Percentiles rank a stretch among this genome's conserved stretches.
These are phyloP conservation scores for Leptodontidium sp. DNA, from an alignment of 2,329 filamentous ascomycete species.

Conservation along the genomic window DNA sequence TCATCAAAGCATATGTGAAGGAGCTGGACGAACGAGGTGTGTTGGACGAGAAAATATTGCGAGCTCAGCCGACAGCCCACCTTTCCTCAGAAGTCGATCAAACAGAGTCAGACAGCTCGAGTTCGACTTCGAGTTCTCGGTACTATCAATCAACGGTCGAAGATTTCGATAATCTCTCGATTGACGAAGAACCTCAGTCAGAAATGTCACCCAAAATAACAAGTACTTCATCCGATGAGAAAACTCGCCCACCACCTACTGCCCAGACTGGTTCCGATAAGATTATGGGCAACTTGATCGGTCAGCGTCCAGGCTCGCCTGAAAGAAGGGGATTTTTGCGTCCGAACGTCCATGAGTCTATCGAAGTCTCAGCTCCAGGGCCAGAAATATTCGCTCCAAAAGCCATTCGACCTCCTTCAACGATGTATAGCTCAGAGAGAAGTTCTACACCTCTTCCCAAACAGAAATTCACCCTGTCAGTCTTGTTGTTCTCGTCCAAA, in stretches of 20 bases:
- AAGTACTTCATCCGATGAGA: background rate
- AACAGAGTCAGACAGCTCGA: background rate
- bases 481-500: background rate
- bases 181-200: background rate
- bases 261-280: background rate
- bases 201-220: background rate
- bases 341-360: too few species aligned
- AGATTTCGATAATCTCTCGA: background rate
- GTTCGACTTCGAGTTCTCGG: background rate
- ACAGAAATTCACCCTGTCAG: background rate
- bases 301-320: too few species aligned
- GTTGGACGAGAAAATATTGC: conserved; percentile 5
- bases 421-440: background rate
- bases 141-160: background rate
- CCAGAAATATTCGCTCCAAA: too few species aligned
- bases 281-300: background rate
- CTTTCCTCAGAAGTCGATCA: background rate
- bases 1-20: conserved; percentile 35
- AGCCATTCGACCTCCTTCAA: background rate
- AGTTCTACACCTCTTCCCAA: background rate
- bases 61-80: background rate
- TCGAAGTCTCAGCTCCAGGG: background rate
- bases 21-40: conserved; percentile 33
- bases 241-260: background rate
- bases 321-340: too few species aligned